Evolutionary conservation across 2,329 filamentous ascomycete species (phyloP).

Genomic region (Fusarium burgessii): DNA sequence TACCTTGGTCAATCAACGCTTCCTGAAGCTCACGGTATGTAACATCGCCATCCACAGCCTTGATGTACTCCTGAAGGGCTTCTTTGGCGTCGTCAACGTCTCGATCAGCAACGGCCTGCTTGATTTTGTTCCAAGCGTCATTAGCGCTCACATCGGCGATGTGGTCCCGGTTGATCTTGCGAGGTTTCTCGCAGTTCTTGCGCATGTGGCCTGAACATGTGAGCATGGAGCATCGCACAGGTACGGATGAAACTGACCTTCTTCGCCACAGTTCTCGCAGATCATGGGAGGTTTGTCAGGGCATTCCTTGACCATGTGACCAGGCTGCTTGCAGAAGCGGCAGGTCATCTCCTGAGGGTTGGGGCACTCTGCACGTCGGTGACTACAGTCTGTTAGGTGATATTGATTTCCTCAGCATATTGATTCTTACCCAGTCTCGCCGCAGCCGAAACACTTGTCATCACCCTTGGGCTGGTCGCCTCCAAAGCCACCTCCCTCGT

Average conservation of each 20-base stretch:
- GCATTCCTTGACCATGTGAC: conserved; percentile 71
- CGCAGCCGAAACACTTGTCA: conserved; percentile 53
- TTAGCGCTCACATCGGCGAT: conserved; percentile 64
- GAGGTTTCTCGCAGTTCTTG: conserved; percentile 68
- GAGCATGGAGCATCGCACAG: conserved; percentile 1
- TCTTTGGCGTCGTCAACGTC: conserved; percentile 74
- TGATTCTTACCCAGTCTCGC: conserved; percentile 50
- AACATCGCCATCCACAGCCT: conserved; percentile 64
- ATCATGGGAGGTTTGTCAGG: conserved; percentile 66
- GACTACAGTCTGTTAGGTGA: conserved; percentile 33
- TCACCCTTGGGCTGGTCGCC: conserved; percentile 14
- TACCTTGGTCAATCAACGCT: conserved; percentile 65
- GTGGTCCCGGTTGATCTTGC: conserved; percentile 66
- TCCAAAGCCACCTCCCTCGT: not conserved
- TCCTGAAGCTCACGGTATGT: conserved; percentile 72
- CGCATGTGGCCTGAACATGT: conserved; percentile 64
- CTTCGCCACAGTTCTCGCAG: conserved; percentile 72
- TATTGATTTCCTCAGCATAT: not conserved
- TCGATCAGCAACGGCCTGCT: conserved; percentile 61
- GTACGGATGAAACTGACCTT: conserved; percentile 58
- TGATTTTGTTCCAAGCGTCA: conserved; percentile 68
- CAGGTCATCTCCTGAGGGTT: conserved; percentile 53
- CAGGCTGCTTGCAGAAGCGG: conserved; percentile 62
- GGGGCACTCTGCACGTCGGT: conserved; percentile 53
- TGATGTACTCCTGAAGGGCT: conserved; percentile 70